Conservation (phyloP, 306 rosid genomes). For the Cajanus cajan region DNA sequence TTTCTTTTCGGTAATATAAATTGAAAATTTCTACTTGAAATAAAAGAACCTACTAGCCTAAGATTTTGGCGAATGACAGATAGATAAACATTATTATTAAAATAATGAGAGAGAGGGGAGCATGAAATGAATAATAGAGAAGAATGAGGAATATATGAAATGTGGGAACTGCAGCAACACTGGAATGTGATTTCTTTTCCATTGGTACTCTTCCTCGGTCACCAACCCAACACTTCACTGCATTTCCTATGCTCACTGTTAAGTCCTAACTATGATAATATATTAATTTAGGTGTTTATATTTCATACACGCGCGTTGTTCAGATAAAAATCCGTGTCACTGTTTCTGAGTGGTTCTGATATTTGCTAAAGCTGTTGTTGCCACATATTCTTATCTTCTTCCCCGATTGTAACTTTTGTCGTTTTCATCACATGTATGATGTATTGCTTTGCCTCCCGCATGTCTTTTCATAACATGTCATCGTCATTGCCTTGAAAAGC, state of each 20-base stretch:
- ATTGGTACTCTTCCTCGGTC: not conserved
- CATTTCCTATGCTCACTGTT: too few relatives aligned
- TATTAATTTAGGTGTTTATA: not conserved
- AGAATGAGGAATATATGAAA: not conserved
- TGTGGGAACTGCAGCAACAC: conserved; percentile 13
- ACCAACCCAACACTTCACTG: too few relatives aligned
- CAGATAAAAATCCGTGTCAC: conserved; percentile 9
- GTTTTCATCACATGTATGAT: conserved; percentile 26
- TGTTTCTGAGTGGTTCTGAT: conserved; percentile 8
- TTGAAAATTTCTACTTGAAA: not conserved
- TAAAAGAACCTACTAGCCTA: not conserved
- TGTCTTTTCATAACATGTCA: conserved; percentile 1
- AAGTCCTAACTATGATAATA: not conserved
- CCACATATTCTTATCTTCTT: conserved; percentile 37
- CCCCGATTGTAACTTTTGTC: conserved; percentile 27
- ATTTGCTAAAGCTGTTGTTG: conserved; percentile 10
- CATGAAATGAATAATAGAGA: not conserved
- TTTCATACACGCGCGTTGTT: not conserved
- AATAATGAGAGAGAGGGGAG: too few relatives aligned
- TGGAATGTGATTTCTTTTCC: not conserved
- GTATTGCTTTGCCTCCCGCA: conserved; percentile 14
- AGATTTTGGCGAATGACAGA: not conserved
- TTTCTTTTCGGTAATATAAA: not conserved
- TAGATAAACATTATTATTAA: not conserved
- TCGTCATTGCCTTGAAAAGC: not conserved